Conservation (phyloP, 495 filamentous ascomycete genomes). For the Pseudotulostoma volvatum region DNA sequence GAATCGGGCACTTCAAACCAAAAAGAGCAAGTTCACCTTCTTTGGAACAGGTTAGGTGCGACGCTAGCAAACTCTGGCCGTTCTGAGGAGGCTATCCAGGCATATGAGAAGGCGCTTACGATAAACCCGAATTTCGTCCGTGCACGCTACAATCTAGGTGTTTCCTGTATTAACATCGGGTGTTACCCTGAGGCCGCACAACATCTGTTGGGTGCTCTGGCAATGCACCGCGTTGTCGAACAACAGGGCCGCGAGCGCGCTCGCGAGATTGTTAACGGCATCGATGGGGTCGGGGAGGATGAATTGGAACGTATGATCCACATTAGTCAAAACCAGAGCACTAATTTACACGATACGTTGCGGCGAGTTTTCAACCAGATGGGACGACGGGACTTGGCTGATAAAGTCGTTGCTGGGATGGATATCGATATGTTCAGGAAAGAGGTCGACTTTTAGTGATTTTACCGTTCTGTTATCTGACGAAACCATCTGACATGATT, state of each 20-base stretch:
- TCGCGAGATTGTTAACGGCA: constrained; percentile 57
- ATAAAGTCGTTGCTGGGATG: constrained; percentile 73
- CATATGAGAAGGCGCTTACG: constrained; percentile 80
- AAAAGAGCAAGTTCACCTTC: constrained; percentile 63
- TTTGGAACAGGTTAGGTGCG: constrained; percentile 95
- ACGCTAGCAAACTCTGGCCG: constrained; percentile 90
- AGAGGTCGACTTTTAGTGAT: constrained; percentile 68
- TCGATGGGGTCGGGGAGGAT: constrained; percentile 40
- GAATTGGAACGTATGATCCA: constrained; percentile 65
- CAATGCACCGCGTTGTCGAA: constrained; percentile 95
- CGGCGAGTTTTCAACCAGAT: constrained; percentile 88
- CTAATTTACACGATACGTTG: constrained; percentile 87
- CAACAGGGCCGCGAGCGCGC: constrained; percentile 68
- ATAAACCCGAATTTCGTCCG: constrained; percentile 91
- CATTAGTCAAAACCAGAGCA: constrained; percentile 76
- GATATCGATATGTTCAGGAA: constrained; percentile 78
- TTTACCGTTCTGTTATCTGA: too few relatives aligned
- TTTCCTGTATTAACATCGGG: constrained; percentile 93
- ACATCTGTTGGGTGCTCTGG: constrained; percentile 80
- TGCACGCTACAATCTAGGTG: constrained; percentile 90
- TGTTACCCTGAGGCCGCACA: constrained; percentile 85
- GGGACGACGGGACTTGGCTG: constrained; percentile 72
- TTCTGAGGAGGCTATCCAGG: constrained; percentile 87
- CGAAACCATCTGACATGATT: too few relatives aligned
- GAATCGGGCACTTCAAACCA: constrained; percentile 65